Conservation (phyloP, 129 eudicot genomes). For the Rutidosis leptorrhynchoides region DNA sequence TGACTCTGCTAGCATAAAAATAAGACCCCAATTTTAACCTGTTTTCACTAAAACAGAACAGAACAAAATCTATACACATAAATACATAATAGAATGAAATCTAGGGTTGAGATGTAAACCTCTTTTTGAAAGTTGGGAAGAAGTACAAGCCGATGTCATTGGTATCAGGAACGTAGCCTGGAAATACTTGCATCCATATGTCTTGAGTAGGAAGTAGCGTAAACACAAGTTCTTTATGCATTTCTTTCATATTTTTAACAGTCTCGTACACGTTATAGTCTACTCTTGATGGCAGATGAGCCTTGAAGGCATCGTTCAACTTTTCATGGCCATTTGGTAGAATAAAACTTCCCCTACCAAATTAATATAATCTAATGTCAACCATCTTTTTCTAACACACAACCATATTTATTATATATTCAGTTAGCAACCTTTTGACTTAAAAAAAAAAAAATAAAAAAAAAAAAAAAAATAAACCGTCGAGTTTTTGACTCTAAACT, state of each 20-base stretch:
- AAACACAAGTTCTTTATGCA: slow-evolving; percentile 59
- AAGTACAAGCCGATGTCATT: slow-evolving; percentile 68
- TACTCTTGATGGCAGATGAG: slow-evolving; percentile 51
- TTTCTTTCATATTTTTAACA: slow-evolving; percentile 39
- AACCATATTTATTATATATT: neutral
- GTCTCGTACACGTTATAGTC: slow-evolving; percentile 42
- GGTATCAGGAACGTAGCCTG: slow-evolving; percentile 38
- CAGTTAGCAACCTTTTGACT: neutral
- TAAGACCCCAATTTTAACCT: neutral
- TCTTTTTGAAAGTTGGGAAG: slow-evolving; percentile 38
- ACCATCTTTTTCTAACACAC: slow-evolving; percentile 16
- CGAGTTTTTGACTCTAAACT: neutral
- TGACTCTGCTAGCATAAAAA: neutral
- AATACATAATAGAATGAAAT: neutral
- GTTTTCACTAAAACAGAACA: neutral
- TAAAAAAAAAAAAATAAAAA: neutral
- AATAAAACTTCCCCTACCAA: slow-evolving; percentile 56
- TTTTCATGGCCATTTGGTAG: slow-evolving; percentile 26
- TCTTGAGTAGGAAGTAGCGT: slow-evolving; percentile 33
- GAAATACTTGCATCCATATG: slow-evolving; percentile 40
- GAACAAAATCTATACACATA: neutral
- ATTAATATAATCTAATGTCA: slow-evolving; percentile 15
- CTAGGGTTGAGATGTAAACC: slow-evolving; percentile 33
- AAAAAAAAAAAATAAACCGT: neutral
- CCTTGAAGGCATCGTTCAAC: slow-evolving; percentile 37